These are phyloP conservation scores for Colletotrichum lupini DNA, from an alignment of 2,329 filamentous ascomycete genomes.

Conservation along the genomic window DNA sequence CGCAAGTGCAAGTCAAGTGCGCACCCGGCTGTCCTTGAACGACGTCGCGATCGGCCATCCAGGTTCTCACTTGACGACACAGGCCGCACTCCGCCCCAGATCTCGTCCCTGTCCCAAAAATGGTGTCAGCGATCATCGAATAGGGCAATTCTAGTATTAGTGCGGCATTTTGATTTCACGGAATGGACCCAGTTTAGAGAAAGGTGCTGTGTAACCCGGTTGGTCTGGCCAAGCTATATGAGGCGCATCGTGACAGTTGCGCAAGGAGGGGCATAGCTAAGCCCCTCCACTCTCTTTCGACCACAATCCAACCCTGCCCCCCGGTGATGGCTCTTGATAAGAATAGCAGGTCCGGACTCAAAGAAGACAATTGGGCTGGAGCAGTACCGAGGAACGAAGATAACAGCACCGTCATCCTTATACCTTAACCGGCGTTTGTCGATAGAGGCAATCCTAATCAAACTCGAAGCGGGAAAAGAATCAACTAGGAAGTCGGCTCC, in stretches of 20 bases:
- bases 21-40: slow-evolving; percentile 28
- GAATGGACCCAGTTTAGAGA: not conserved
- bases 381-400: not conserved
- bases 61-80: slow-evolving; percentile 31
- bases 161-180: slow-evolving; percentile 2
- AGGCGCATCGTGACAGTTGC: not conserved
- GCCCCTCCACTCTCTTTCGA: not conserved
- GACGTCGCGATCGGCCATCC: slow-evolving; percentile 27
- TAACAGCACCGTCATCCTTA: not conserved
- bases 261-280: not conserved
- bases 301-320: not conserved
- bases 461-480: too few species aligned
- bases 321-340: not conserved
- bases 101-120: slow-evolving; percentile 1
- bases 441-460: too few species aligned
- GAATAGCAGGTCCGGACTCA: not conserved
- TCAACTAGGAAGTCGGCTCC: too few species aligned
- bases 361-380: not conserved
- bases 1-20: slow-evolving; percentile 3
- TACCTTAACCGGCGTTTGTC: not conserved
- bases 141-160: not conserved
- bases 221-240: not conserved
- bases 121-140: slow-evolving; percentile 6
- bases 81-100: slow-evolving; percentile 25
- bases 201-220: not conserved